Evolutionary conservation across 805 yeast genomes (phyloP), one percentile per base, ranked within the genome.

Genomic region (Nakazawaea wickerhamii): DNA sequence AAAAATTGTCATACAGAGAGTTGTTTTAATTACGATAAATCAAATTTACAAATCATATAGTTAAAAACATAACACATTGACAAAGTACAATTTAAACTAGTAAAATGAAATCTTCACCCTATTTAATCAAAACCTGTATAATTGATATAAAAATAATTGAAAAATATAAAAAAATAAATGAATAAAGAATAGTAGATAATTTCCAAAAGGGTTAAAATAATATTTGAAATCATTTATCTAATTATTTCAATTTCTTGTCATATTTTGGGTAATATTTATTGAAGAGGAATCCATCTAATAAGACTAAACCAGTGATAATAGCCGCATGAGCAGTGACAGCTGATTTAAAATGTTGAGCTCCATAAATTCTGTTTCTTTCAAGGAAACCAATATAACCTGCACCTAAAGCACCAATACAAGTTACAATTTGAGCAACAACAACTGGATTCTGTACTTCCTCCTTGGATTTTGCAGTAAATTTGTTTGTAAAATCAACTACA

Each of bases 361-460:
- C 31, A n/a, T 22, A 33, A 20, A 41, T 41, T 14, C 40, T 32
- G 7, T 22, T n/a, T 34, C 42, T 45, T 60, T 75, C 75, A 52
- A 68, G 53, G 62, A 72, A 73, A 19, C 73, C 77, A 40, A 64
- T 61, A 49, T 75, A 65, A 20, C 76, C 68, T 3, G 75, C 76
- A 20, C 71, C 62, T 26, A 70, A 55, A 13, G 74, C 73, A 31
- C 74, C 69, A 6, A 70, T 55, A 23, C 76, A 70, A 33, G 76
- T 65, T 14, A 75, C 64, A 3, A 71, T 59, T 58, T 79, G 84
- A 25, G 75, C 58, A 15, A 73, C 61, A 36, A 80, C 82, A 4
- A 74, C 82, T 0, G 86, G 86, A 63, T 80, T 79, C 53, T 77
- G 68, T 49, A 79, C 64, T 56, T 78, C 84, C 26, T 57, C 57